Base-by-base conservation (phyloP, 768 basidiomycete species). In the Butyriboletus loyo region DNA sequence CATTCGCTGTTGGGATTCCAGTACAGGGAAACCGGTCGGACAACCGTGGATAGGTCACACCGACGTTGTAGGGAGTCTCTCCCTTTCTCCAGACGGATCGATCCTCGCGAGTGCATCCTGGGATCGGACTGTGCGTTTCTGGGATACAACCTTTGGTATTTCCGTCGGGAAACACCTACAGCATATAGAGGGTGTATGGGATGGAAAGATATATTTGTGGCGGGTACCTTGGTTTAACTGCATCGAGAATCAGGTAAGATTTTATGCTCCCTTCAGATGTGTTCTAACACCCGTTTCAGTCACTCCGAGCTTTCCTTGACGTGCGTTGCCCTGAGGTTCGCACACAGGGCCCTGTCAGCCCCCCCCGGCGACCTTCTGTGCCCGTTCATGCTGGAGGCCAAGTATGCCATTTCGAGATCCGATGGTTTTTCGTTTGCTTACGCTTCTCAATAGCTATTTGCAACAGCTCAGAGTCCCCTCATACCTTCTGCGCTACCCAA, bases 361-460 rank as follows among this genome's bases (percentile, higher is more conserved):
- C 11, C 19, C 11, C n/a, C 36, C 19, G 19, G 36, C 7, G 19
- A 19, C 92, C 17, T 80, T 78, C n/a, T 19, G 8, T 36, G 35
- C 35, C 4, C 7, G n/a, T n/a, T 19, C n/a, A 19, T 17, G n/a
- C 7, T 17, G n/a, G n/a, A n/a, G 7, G 19, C n/a, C 35, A 4
- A 8, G 35, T 36, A 19, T 36, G n/a, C 19, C 35, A 17, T n/a
- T 19, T 10, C 19, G 34, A 36, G n/a, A n/a, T n/a, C n/a, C n/a
- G n/a, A n/a, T 4, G 32, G 32, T 14, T 10, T 32, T 15, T 6
- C 13, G 13, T 13, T 14, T 15, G 8, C 32, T 32, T 32, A 32
- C 14, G 6, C 13, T 5, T 32, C 32, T 14, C 32, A 32, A 32
- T 32, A 32, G 32, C 13, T 15, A 8, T 32, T 14, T 15, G 32